Evolutionary conservation across 2,329 filamentous ascomycete species (phyloP).

Genomic region (Paramyrothecium sp.): DNA sequence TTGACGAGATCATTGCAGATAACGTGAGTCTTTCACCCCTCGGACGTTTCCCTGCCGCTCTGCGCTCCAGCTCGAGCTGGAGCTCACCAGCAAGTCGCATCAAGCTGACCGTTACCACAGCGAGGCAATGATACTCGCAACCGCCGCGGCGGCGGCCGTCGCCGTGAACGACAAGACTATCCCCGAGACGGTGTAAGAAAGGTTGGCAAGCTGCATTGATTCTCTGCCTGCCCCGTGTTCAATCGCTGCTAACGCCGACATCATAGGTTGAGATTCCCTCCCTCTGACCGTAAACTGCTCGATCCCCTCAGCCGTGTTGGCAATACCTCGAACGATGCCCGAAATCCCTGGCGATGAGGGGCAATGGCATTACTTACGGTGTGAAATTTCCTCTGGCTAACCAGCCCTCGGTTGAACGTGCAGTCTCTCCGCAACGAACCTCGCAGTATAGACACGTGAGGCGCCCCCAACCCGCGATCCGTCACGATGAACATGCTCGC

Average conservation of each 20-base stretch:
- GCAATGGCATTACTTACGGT: constrained; percentile 22
- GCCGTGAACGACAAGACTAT: constrained; percentile 42
- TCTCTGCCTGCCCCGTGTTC: not conserved
- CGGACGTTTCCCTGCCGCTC: not conserved
- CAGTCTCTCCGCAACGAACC: constrained; percentile 63
- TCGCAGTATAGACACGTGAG: constrained; percentile 70
- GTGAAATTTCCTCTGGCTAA: constrained; percentile 37
- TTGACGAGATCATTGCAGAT: constrained; percentile 57
- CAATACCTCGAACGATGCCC: constrained; percentile 26
- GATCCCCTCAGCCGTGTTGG: constrained; percentile 25
- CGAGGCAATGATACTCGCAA: constrained; percentile 33
- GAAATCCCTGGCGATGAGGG: constrained; percentile 21
- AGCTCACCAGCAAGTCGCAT: not conserved
- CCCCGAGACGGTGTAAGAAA: constrained; percentile 89
- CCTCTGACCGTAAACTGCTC: constrained; percentile 21
- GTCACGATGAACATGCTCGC: not conserved
- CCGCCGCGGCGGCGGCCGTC: constrained; percentile 31
- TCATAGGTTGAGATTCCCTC: constrained; percentile 30
- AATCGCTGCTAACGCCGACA: constrained; percentile 14
- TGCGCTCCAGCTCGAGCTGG: constrained; percentile 7
- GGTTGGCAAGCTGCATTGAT: constrained; percentile 47
- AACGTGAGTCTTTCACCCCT: constrained; percentile 28
- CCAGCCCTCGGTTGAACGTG: constrained; percentile 35
- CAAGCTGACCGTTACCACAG: constrained; percentile 19
- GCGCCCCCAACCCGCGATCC: constrained; percentile 8